These are phyloP conservation scores for Calophaca sinica DNA, from an alignment of 306 rosid species.

Conservation along the genomic window DNA sequence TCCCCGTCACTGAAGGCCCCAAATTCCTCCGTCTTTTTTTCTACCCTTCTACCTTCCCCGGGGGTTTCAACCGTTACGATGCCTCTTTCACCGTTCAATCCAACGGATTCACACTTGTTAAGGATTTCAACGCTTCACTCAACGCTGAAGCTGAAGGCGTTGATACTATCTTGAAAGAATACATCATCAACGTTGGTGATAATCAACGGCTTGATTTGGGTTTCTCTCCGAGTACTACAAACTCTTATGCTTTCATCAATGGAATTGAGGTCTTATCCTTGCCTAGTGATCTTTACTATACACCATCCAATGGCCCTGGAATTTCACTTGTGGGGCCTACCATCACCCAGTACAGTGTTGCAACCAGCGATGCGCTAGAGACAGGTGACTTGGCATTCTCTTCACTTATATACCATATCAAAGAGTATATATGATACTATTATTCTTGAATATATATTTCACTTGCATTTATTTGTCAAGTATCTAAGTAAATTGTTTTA, in stretches of 20 bases:
- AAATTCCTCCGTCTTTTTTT: conserved; percentile 58
- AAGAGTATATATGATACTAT: too few relatives aligned
- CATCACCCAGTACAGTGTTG: background rate
- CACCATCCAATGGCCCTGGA: background rate
- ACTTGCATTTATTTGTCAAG: too few relatives aligned
- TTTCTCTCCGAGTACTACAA: conserved; percentile 51
- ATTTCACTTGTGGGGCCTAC: background rate
- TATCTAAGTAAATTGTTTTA: too few relatives aligned
- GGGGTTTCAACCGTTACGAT: conserved; percentile 32
- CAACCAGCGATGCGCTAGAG: conserved; percentile 23
- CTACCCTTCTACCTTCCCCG: conserved; percentile 39
- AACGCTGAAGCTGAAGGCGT: background rate
- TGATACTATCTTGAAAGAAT: conserved; percentile 49
- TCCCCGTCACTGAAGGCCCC: conserved; percentile 47
- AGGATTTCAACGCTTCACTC: conserved; percentile 54
- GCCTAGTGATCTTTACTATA: conserved; percentile 69
- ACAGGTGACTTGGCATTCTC: conserved; percentile 16
- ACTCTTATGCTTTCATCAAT: conserved; percentile 65
- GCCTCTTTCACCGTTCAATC: conserved; percentile 51
- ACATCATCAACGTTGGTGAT: conserved; percentile 43
- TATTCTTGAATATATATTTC: too few relatives aligned
- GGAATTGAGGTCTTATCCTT: conserved; percentile 81
- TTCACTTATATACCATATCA: too few relatives aligned
- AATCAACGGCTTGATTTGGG: conserved; percentile 50
- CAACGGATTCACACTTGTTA: conserved; percentile 43